A percentile compares a stretch with the other conserved stretches of the same genome.
phyloP scores from a whole-genome alignment of 805 yeast genomes.

The Naumovozyma castellii region DNA sequence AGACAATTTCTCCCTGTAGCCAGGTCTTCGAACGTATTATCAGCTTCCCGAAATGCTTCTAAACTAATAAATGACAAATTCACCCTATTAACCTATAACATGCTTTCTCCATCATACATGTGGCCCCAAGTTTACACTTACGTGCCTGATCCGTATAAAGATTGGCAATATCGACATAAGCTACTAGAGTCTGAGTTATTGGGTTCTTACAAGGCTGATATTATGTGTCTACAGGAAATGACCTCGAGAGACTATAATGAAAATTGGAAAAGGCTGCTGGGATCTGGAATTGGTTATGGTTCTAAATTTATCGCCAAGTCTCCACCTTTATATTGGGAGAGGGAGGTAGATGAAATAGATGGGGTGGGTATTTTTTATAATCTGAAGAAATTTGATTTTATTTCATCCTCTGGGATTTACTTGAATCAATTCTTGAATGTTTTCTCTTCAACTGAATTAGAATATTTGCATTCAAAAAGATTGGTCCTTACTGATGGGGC shows the following conservation, averaged over 20 bases:
- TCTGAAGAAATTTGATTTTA: constrained; percentile 36
- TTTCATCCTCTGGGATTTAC: constrained; percentile 29
- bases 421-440: constrained; percentile 27
- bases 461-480: constrained; percentile 16
- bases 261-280: constrained; percentile 33
- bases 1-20: constrained; percentile 3
- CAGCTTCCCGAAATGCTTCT: background rate
- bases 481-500: constrained; percentile 26
- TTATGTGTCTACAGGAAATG: constrained; percentile 53
- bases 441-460: constrained; percentile 22
- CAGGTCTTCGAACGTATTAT: background rate
- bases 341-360: constrained; percentile 40
- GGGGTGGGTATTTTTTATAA: constrained; percentile 52
- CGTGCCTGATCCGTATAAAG: constrained; percentile 37
- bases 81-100: constrained; percentile 36
- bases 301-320: constrained; percentile 42
- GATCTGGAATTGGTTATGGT: constrained; percentile 30
- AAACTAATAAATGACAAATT: constrained; percentile 12
- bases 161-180: constrained; percentile 42
- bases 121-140: constrained; percentile 50
- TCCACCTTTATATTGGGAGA: constrained; percentile 45
- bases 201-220: constrained; percentile 35
- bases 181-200: constrained; percentile 34
- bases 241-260: constrained; percentile 34
- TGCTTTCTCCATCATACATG: constrained; percentile 46